Percentiles rank a stretch among this genome's conserved stretches.
Conservation (phyloP, 306 rosid species). For the Parietaria judaica region DNA sequence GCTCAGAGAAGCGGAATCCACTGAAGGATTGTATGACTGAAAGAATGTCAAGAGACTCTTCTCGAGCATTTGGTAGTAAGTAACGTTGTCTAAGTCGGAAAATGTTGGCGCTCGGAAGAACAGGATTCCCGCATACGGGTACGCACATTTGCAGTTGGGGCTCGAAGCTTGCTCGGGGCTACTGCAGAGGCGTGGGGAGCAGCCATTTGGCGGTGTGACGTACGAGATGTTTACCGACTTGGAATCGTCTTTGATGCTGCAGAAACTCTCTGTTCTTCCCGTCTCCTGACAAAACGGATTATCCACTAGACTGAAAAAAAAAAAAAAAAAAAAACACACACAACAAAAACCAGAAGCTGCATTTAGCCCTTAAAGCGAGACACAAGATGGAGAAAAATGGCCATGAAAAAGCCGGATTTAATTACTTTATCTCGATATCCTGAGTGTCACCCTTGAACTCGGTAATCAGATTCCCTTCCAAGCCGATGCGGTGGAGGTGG, state of each 20-base stretch:
- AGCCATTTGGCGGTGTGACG: slow-evolving; percentile 24
- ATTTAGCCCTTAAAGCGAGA: slow-evolving; percentile 1
- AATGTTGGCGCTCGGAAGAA: slow-evolving; percentile 49
- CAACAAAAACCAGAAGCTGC: not conserved
- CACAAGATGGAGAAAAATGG: not conserved
- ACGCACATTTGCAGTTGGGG: slow-evolving; percentile 64
- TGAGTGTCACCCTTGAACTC: not conserved
- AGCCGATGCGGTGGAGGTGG: slow-evolving; percentile 16
- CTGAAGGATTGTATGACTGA: slow-evolving; percentile 11
- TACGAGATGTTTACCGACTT: slow-evolving; percentile 14
- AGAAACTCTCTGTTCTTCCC: slow-evolving; percentile 18
- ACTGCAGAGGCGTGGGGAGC: slow-evolving; percentile 32
- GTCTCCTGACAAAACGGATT: slow-evolving; percentile 42
- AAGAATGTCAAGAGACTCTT: slow-evolving; percentile 8
- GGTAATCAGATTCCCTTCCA: slow-evolving; percentile 15
- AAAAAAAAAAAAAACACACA: too few species aligned
- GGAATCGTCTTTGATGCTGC: slow-evolving; percentile 19
- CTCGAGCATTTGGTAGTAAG: slow-evolving; percentile 28
- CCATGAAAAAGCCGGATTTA: not conserved
- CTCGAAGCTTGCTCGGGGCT: slow-evolving; percentile 25
- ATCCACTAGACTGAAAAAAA: slow-evolving; percentile 6
- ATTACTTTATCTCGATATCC: slow-evolving; percentile 16
- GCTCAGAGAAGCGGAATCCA: slow-evolving; percentile 42
- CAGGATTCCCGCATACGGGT: slow-evolving; percentile 54
- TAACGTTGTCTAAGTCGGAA: slow-evolving; percentile 31